Percentiles rank a stretch among this genome's conserved stretches.
Evolutionary conservation across 2,329 filamentous ascomycete species (phyloP).

Genomic region (Orbilia javanica): DNA sequence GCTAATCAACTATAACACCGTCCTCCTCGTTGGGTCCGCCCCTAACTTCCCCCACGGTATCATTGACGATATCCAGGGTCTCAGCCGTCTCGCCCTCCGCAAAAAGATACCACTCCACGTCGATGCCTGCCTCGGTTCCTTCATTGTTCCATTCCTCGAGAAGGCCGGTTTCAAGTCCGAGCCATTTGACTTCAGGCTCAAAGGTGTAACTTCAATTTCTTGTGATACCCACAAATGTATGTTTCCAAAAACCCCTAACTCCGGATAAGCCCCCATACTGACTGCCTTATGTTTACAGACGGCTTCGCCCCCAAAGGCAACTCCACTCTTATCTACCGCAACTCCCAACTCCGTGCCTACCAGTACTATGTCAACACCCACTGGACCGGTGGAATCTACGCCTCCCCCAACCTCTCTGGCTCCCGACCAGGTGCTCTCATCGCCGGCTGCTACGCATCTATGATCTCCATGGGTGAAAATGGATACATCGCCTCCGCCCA

Average conservation of each 20-base stretch:
- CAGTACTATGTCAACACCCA: conserved; percentile 97
- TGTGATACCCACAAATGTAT: conserved; percentile 94
- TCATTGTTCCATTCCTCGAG: conserved; percentile 90
- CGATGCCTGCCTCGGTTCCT: conserved; percentile 96
- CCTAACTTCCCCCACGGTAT: conserved; percentile 99
- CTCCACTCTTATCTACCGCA: conserved; percentile 91
- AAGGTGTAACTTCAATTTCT: conserved; percentile 93
- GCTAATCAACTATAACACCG: conserved; percentile 92
- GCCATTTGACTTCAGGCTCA: conserved; percentile 92
- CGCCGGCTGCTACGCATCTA: conserved; percentile 91
- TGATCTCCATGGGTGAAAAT: conserved; percentile 87
- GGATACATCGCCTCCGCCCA: conserved; percentile 90
- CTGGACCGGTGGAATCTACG: conserved; percentile 97
- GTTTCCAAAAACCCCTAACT: neutral
- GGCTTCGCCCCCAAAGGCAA: conserved; percentile 98
- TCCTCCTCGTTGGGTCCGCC: conserved; percentile 91
- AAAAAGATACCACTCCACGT: conserved; percentile 90
- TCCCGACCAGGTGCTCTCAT: conserved; percentile 93
- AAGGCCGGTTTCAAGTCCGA: conserved; percentile 92
- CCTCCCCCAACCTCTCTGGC: conserved; percentile 89
- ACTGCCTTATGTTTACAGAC: conserved; percentile 65
- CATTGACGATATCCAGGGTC: conserved; percentile 89
- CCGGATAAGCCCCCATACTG: conserved; percentile 2
- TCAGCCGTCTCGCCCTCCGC: conserved; percentile 84
- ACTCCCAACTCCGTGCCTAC: conserved; percentile 80